These are phyloP conservation scores for Pythium phragmiticola DNA, from an alignment of 352 stramenopile species.

Conservation along the genomic window DNA sequence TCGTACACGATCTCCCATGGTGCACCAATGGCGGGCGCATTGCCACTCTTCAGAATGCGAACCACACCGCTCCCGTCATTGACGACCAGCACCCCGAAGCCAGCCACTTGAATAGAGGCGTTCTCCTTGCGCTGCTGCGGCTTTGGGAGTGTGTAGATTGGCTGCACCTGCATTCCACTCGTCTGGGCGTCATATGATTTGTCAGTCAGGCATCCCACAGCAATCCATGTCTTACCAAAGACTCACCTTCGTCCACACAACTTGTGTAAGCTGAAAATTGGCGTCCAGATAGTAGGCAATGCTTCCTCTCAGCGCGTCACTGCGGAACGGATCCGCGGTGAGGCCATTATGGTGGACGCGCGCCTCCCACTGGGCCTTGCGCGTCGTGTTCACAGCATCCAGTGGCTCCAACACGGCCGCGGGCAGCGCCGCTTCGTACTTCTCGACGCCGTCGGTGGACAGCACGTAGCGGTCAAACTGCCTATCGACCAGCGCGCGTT, in stretches of 20 bases:
- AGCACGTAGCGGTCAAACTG: slow-evolving; percentile 82
- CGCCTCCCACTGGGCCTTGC: slow-evolving; percentile 75
- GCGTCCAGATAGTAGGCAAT: slow-evolving; percentile 70
- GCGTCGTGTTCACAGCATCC: slow-evolving; percentile 40
- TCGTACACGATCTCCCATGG: slow-evolving; percentile 52
- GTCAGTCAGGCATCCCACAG: background rate
- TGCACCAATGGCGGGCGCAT: slow-evolving; percentile 22
- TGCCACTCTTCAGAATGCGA: slow-evolving; percentile 45
- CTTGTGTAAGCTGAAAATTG: slow-evolving; percentile 63
- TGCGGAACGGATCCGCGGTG: slow-evolving; percentile 52
- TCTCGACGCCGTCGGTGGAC: slow-evolving; percentile 33
- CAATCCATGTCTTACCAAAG: background rate
- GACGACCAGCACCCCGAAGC: slow-evolving; percentile 57
- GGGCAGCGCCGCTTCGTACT: slow-evolving; percentile 31
- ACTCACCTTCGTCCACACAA: slow-evolving; percentile 32
- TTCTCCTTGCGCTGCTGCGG: slow-evolving; percentile 54
- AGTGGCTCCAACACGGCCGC: slow-evolving; percentile 42
- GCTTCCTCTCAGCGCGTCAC: slow-evolving; percentile 27
- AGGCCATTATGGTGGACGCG: slow-evolving; percentile 70
- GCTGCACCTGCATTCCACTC: slow-evolving; percentile 25
- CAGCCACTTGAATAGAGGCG: slow-evolving; percentile 54
- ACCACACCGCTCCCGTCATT: slow-evolving; percentile 63
- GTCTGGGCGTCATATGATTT: slow-evolving; percentile 13
- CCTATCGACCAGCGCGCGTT: slow-evolving; percentile 66
- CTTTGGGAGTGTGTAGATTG: slow-evolving; percentile 41